Base-by-base conservation (phyloP, 768 basidiomycete species). In the Macrolepiota fuliginosa region DNA sequence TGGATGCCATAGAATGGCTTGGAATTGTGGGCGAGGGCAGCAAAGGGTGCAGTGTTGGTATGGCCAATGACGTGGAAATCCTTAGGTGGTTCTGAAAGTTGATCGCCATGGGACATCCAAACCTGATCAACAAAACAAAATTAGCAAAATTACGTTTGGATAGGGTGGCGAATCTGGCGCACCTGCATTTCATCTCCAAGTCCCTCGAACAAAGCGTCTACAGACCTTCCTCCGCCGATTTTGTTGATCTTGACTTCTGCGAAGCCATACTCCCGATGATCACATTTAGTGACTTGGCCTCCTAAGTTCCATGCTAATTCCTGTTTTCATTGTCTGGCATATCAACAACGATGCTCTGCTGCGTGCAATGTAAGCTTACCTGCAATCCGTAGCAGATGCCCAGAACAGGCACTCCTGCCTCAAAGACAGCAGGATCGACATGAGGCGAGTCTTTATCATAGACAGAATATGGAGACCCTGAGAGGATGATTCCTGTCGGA, bases 91-190 rank as follows among this genome's bases (percentile, higher is more conserved):
- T 81, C 84, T 27, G 87, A 90, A 36, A 98, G 83, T 65, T 96
- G 94, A 75, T 98, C 97, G 11, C 96, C 95, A 71, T 99, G 97
- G 17, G 96, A 98, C 97, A 98, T 98, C 97, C 97, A 98, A 54
- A 98, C 96, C 96, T 98, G 52, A 64, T 3, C 58, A 39, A 42
- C 15, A 62, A 32, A 56, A 36, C 25, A 45, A 45, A 17, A n/a
- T 7, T 19, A 19, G 12, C 51, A 57, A 29, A 57, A 25, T 40
- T n/a, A 40, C 49, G 53, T 40, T 25, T 22, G 5, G 13, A 15
- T 12, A 62, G 40, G 42, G 40, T 46, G 11, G 22, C 42, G 22
- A 47, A 56, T 13, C 29, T 29, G 55, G 66, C 78, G 46, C 66
- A 93, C 96, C 82, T 93, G 90, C 81, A 97, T 87, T 67, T 93